These are phyloP conservation scores for Erysiphe pulchra DNA, from an alignment of 2,329 filamentous ascomycete genomes.

Conservation along the genomic window DNA sequence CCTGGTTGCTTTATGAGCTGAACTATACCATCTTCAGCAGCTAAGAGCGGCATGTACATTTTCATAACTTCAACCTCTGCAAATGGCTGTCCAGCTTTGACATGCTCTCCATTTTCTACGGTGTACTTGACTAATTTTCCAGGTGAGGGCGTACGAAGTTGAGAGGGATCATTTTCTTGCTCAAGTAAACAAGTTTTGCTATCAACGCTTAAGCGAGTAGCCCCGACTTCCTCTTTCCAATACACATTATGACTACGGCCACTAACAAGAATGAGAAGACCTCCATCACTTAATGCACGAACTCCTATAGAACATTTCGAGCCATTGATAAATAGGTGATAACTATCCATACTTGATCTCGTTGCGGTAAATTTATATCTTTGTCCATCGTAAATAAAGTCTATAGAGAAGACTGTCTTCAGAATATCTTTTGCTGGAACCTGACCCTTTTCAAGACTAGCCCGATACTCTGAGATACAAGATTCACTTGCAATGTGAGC, in stretches of 20 bases:
- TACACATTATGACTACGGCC: conserved; percentile 95
- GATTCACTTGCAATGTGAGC: conserved; percentile 83
- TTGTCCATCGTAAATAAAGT: conserved; percentile 94
- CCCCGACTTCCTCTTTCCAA: conserved; percentile 97
- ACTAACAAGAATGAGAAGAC: conserved; percentile 68
- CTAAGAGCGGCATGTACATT: conserved; percentile 98
- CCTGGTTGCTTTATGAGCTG: conserved; percentile 98
- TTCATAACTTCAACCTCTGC: conserved; percentile 99
- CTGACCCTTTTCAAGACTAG: conserved; percentile 85
- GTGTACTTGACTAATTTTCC: conserved; percentile 97
- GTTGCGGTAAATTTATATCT: conserved; percentile 98
- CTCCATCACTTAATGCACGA: conserved; percentile 77
- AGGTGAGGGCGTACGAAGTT: conserved; percentile 79
- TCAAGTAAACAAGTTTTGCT: conserved; percentile 95
- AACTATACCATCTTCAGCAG: conserved; percentile 84
- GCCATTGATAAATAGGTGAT: conserved; percentile 96
- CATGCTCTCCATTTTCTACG: conserved; percentile 82
- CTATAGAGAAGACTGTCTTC: conserved; percentile 90
- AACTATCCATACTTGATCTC: conserved; percentile 73
- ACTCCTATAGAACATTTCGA: conserved; percentile 90
- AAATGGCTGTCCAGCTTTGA: conserved; percentile 76
- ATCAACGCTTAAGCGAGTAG: conserved; percentile 84
- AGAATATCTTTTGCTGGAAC: conserved; percentile 89
- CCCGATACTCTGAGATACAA: conserved; percentile 66
- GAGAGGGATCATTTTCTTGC: conserved; percentile 96